phyloP scores from a whole-genome alignment of 2,329 filamentous ascomycete species.

The Penicillium sp. region DNA sequence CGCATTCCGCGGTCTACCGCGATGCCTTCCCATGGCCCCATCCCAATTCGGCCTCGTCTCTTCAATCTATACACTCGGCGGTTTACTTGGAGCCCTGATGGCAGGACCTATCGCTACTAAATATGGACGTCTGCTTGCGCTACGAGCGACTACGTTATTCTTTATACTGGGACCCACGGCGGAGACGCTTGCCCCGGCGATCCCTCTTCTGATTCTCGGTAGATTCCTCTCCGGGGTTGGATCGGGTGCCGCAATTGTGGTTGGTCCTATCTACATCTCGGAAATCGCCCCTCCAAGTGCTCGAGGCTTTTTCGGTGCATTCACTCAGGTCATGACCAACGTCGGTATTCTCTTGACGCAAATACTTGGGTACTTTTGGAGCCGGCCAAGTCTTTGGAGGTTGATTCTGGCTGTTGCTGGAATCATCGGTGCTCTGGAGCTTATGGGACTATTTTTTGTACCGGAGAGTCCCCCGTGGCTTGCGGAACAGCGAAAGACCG shows the following conservation, averaged over 20 bases:
- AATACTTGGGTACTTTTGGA: slow-evolving; percentile 80
- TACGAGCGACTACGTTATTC: slow-evolving; percentile 72
- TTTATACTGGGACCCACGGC: slow-evolving; percentile 72
- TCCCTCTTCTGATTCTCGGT: slow-evolving; percentile 66
- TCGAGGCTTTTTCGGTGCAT: slow-evolving; percentile 70
- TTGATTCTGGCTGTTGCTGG: slow-evolving; percentile 74
- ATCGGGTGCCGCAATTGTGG: slow-evolving; percentile 83
- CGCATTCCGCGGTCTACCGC: slow-evolving; percentile 40
- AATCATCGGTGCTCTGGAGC: slow-evolving; percentile 63
- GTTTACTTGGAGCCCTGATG: slow-evolving; percentile 74
- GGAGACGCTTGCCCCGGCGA: slow-evolving; percentile 67
- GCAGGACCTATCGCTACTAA: slow-evolving; percentile 75
- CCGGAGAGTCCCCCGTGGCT: slow-evolving; percentile 88
- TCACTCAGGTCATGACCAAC: slow-evolving; percentile 94
- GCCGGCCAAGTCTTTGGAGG: slow-evolving; percentile 74
- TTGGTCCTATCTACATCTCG: slow-evolving; percentile 90
- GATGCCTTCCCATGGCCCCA: slow-evolving; percentile 85
- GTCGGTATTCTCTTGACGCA: slow-evolving; percentile 82
- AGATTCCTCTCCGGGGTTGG: slow-evolving; percentile 77
- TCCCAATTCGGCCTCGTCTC: slow-evolving; percentile 80
- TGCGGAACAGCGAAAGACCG: slow-evolving; percentile 60
- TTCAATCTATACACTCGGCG: slow-evolving; percentile 87
- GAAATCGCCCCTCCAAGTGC: slow-evolving; percentile 75
- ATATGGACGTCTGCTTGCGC: slow-evolving; percentile 69
- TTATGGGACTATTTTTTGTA: slow-evolving; percentile 67